Evolutionary conservation across 1,284 basidiomycete species (phyloP).

Genomic region (Cryptococcus floricola): DNA sequence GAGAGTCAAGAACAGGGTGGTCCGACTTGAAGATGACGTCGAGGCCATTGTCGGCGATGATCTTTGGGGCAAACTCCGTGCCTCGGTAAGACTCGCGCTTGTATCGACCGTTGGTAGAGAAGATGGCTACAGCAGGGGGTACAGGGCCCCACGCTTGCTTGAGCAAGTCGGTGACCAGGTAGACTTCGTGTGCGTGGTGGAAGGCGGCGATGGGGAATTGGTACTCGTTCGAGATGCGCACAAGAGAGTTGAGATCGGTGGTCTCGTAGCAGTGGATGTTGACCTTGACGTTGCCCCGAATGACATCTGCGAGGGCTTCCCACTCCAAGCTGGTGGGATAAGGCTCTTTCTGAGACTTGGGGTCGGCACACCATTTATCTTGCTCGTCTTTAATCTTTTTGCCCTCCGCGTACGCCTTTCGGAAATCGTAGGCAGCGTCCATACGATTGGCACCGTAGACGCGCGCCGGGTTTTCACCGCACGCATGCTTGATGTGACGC

Average conservation of each 20-base stretch:
- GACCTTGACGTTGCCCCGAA: slow-evolving; percentile 63
- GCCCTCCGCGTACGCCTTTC: slow-evolving; percentile 66
- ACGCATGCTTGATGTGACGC: slow-evolving; percentile 50
- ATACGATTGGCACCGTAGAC: slow-evolving; percentile 54
- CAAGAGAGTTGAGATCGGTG: slow-evolving; percentile 63
- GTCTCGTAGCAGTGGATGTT: slow-evolving; percentile 76
- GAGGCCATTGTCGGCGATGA: slow-evolving; percentile 70
- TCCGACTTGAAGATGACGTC: slow-evolving; percentile 66
- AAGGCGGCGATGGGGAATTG: slow-evolving; percentile 65
- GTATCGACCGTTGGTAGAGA: slow-evolving; percentile 57
- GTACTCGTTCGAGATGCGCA: slow-evolving; percentile 74
- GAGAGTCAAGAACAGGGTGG: slow-evolving; percentile 68
- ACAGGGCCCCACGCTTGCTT: slow-evolving; percentile 64
- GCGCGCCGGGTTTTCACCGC: slow-evolving; percentile 53
- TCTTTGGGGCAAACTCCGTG: slow-evolving; percentile 76
- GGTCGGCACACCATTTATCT: slow-evolving; percentile 61
- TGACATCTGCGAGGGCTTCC: slow-evolving; percentile 81
- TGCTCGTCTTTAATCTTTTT: slow-evolving; percentile 68
- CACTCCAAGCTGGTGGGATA: slow-evolving; percentile 77
- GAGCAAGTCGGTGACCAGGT: slow-evolving; percentile 72
- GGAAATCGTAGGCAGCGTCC: slow-evolving; percentile 59
- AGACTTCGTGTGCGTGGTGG: slow-evolving; percentile 83
- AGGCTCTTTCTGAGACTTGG: slow-evolving; percentile 48
- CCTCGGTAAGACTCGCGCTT: slow-evolving; percentile 59
- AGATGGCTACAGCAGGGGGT: slow-evolving; percentile 68